Conservation (phyloP, 164 flowering plant species). For the Chimonanthus praecox region DNA sequence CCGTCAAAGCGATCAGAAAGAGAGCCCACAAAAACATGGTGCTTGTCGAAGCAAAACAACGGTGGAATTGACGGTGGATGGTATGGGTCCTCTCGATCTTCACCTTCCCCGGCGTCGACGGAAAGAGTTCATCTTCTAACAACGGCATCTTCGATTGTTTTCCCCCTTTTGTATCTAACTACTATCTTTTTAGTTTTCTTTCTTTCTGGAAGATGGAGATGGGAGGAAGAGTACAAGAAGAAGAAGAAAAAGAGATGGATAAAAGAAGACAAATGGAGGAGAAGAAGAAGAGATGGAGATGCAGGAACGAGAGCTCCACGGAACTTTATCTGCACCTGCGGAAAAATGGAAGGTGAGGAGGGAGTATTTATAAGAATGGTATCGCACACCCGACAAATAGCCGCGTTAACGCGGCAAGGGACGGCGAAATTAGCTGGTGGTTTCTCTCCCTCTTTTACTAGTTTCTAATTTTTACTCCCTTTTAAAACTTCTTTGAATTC, state of each 20-base stretch:
- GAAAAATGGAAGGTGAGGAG: not conserved
- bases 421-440: constrained; percentile 4
- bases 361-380: constrained; percentile 6
- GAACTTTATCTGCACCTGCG: constrained; percentile 8
- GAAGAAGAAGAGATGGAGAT: not conserved
- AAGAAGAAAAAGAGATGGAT: not conserved
- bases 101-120: constrained; percentile 42
- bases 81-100: constrained; percentile 28
- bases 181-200: too few species aligned
- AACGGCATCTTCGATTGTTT: constrained; percentile 10
- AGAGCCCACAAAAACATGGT: constrained; percentile 32
- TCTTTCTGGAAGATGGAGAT: not conserved
- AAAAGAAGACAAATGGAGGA: not conserved
- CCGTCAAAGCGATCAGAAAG: constrained; percentile 24
- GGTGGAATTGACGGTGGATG: constrained; percentile 19
- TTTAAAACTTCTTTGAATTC: not conserved
- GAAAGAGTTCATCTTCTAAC: constrained; percentile 23
- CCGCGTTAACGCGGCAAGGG: constrained; percentile 19
- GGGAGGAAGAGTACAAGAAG: not conserved
- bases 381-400: constrained; percentile 3
- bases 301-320: not conserved
- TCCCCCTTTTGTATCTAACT: too few species aligned
- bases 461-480: not conserved
- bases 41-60: constrained; percentile 17
- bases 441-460: not conserved